Evolutionary conservation across 225 moss, liverwort and hornwort genomes (phyloP).

Genomic region (Thuidium tamariscinum): DNA sequence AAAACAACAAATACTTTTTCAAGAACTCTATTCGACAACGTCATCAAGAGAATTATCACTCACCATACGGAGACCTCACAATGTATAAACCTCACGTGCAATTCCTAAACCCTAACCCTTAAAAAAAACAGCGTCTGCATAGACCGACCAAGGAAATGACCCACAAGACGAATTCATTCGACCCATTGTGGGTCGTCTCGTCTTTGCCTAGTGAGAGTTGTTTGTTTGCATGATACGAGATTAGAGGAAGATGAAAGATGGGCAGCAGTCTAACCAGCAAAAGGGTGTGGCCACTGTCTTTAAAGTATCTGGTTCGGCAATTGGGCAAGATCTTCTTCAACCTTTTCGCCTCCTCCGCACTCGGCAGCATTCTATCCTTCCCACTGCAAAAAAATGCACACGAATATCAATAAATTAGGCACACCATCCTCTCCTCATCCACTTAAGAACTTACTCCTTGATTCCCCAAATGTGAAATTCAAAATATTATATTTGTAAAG

Average conservation of each 20-base stretch:
- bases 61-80: neutral
- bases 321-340: constrained; percentile 46
- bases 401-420: neutral
- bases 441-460: neutral
- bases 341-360: constrained; percentile 57
- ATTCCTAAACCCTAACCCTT: neutral
- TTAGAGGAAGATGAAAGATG: neutral
- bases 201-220: neutral
- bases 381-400: constrained; percentile 43
- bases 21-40: neutral
- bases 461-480: neutral
- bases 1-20: no score
- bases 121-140: neutral
- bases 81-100: neutral
- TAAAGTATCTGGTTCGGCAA: constrained; percentile 48
- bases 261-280: constrained; percentile 39
- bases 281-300: constrained; percentile 77
- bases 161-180: neutral
- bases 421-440: neutral
- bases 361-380: constrained; percentile 72
- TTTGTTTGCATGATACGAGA: neutral
- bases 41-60: neutral
- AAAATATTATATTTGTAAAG: neutral
- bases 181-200: neutral
- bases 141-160: neutral